Percentiles rank a stretch among this genome's conserved stretches.
phyloP scores from a whole-genome alignment of 306 rosid genomes.

The Rosa multiflora region DNA sequence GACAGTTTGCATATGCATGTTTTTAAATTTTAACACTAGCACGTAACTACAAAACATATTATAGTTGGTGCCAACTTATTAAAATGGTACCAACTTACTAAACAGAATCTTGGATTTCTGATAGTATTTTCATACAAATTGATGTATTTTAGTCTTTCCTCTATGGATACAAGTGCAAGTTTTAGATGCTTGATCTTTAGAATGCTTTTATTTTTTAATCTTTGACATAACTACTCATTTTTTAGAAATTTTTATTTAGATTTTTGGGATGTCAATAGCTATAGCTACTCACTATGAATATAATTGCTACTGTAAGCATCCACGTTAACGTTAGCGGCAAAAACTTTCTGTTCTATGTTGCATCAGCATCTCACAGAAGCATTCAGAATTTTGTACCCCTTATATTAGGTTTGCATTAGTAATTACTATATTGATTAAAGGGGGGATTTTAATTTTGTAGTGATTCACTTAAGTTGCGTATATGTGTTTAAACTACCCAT shows the following conservation, averaged over 20 bases:
- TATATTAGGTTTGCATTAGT: background rate
- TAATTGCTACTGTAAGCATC: background rate
- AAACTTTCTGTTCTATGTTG: background rate
- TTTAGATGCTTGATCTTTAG: background rate
- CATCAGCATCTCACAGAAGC: background rate
- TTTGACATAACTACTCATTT: background rate
- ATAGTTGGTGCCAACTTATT: too few relatives aligned
- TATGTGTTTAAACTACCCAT: background rate
- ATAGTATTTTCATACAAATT: background rate
- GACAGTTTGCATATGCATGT: too few relatives aligned
- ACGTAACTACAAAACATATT: too few relatives aligned
- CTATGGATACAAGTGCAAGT: background rate
- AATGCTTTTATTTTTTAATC: background rate
- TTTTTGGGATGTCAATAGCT: background rate
- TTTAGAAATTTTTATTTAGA: background rate
- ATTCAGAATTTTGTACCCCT: background rate
- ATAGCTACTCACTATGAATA: background rate
- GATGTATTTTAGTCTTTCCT: background rate
- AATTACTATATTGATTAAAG: background rate
- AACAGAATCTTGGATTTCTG: background rate
- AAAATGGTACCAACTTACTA: too few relatives aligned
- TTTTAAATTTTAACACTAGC: too few relatives aligned
- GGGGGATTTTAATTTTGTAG: background rate
- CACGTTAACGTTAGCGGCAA: background rate
- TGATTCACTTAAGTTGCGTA: background rate